Percentiles rank a stretch among this genome's conserved stretches.
These are phyloP conservation scores for Rhodotorula sp. DNA, from an alignment of 1,284 basidiomycete genomes.

Conservation along the genomic window DNA sequence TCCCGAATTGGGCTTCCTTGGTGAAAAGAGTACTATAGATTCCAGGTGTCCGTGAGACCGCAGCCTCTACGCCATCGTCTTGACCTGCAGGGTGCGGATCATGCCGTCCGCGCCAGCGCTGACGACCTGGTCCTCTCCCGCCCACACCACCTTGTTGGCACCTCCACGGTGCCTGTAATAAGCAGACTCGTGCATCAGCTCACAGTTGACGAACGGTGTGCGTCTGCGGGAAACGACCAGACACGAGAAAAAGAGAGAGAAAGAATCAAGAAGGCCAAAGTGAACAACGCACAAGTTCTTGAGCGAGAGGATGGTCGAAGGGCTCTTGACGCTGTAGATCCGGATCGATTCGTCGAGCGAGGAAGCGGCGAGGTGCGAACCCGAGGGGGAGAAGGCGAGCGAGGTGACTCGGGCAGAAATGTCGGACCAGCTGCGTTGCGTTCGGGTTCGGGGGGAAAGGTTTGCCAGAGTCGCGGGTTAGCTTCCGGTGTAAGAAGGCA, in stretches of 20 bases:
- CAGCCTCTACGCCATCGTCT: neutral
- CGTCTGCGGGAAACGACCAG: no score
- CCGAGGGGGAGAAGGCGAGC: conserved; percentile 24
- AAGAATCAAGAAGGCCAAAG: neutral
- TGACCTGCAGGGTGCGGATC: conserved; percentile 20
- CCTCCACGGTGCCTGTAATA: conserved; percentile 28
- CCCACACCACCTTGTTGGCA: conserved; percentile 16
- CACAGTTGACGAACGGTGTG: neutral
- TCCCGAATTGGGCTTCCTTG: neutral
- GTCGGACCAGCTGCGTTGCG: conserved; percentile 48
- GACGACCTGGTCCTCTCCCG: conserved; percentile 10
- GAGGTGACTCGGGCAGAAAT: conserved; percentile 45
- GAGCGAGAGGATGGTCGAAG: neutral
- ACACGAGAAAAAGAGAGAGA: neutral
- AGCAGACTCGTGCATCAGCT: neutral
- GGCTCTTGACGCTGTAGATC: neutral
- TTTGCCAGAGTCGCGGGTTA: neutral
- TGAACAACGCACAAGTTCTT: conserved; percentile 20
- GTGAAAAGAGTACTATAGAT: neutral
- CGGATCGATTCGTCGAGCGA: conserved; percentile 44
- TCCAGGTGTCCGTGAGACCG: neutral
- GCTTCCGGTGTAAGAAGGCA: neutral
- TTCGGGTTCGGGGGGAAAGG: no score
- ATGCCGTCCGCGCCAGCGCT: conserved; percentile 31
- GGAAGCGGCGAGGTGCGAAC: conserved; percentile 47